Evolutionary conservation across 768 basidiomycete species (phyloP).

Genomic region (Lentinula edodes): DNA sequence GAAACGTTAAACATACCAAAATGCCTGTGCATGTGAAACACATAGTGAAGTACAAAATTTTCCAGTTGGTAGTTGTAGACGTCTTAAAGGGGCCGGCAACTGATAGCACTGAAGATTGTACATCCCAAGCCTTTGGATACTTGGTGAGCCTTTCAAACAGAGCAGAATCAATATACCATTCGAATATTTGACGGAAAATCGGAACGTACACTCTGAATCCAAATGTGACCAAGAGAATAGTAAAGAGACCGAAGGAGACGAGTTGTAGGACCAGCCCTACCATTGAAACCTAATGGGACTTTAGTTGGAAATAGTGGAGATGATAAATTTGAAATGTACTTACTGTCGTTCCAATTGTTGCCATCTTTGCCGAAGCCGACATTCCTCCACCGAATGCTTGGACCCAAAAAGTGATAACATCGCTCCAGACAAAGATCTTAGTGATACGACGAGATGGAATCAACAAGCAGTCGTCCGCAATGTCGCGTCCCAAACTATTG

Average conservation of each 20-base stretch:
- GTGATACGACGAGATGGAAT: slow-evolving; percentile 34
- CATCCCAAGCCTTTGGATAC: neutral
- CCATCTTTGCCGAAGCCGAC: slow-evolving; percentile 16
- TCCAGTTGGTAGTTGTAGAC: slow-evolving; percentile 34
- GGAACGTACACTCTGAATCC: slow-evolving; percentile 23
- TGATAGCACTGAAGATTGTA: slow-evolving; percentile 20
- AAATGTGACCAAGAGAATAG: slow-evolving; percentile 27
- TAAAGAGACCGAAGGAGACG: slow-evolving; percentile 35
- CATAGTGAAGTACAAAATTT: slow-evolving; percentile 31
- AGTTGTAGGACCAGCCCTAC: slow-evolving; percentile 39
- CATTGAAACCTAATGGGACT: slow-evolving; percentile 31
- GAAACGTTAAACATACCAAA: slow-evolving; percentile 30
- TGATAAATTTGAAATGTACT: too few species aligned
- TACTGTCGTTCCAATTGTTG: slow-evolving; percentile 15
- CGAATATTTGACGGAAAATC: neutral
- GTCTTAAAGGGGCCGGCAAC: slow-evolving; percentile 13
- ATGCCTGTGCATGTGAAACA: slow-evolving; percentile 39
- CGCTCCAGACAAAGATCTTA: slow-evolving; percentile 43
- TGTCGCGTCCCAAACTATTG: slow-evolving; percentile 20
- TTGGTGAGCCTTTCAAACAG: neutral
- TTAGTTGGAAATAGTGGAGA: too few species aligned
- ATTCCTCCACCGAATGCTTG: slow-evolving; percentile 37
- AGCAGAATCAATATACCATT: neutral
- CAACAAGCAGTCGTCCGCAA: slow-evolving; percentile 30
- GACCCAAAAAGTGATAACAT: slow-evolving; percentile 46